Conservation (phyloP, 73 alveolate species). For the Stentor coeruleus region DNA sequence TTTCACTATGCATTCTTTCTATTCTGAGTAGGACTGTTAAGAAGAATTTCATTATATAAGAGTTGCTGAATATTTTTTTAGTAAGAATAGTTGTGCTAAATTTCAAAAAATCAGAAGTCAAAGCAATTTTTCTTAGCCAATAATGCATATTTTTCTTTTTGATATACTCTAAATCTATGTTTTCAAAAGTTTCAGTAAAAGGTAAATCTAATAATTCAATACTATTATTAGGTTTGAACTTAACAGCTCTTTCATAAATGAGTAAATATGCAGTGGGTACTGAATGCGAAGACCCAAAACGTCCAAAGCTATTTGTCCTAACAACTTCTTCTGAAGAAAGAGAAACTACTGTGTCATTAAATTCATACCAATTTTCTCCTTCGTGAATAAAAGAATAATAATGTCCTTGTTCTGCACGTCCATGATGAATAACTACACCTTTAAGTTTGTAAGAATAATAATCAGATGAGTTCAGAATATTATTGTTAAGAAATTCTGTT, state of each 20-base stretch:
- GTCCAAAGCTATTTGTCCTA: background rate
- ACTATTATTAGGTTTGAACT: background rate
- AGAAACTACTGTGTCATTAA: conserved; percentile 49
- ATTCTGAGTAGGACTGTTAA: background rate
- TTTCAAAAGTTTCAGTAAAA: background rate
- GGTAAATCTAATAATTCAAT: background rate
- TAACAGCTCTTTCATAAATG: too few species aligned
- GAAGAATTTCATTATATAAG: background rate
- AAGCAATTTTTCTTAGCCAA: background rate
- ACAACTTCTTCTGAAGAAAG: background rate
- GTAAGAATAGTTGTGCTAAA: too few species aligned
- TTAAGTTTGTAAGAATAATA: conserved; percentile 77
- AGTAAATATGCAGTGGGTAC: conserved; percentile 85
- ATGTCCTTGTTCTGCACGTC: conserved; percentile 97
- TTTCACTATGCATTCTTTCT: background rate
- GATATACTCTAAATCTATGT: background rate
- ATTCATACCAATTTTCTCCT: conserved; percentile 47
- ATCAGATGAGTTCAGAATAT: conserved; percentile 49
- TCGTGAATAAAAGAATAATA: conserved; percentile 88
- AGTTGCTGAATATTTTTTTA: too few species aligned
- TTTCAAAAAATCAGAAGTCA: background rate
- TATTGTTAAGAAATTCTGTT: conserved; percentile 29
- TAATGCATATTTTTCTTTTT: background rate
- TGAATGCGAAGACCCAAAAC: background rate
- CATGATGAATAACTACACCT: conserved; percentile 95